These are phyloP conservation scores for Prosopis cineraria DNA, from an alignment of 306 rosid genomes.

Conservation along the genomic window DNA sequence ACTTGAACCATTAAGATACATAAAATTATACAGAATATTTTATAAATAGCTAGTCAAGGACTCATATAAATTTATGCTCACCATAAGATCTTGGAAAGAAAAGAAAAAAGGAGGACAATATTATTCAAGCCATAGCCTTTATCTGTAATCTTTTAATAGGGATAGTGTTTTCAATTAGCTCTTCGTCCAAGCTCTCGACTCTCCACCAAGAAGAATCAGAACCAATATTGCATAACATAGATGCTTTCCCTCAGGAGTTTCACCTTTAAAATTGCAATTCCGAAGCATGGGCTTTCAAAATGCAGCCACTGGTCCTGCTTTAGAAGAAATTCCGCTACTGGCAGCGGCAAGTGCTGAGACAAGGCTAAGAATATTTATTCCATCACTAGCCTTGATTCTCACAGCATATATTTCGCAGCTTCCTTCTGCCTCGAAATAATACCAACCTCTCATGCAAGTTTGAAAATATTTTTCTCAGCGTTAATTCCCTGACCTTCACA, in stretches of 20 bases:
- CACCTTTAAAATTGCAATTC: slow-evolving; percentile 74
- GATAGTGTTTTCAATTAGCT: too few relatives aligned
- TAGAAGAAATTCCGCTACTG: slow-evolving; percentile 52
- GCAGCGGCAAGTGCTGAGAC: slow-evolving; percentile 66
- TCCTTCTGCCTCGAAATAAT: slow-evolving; percentile 70
- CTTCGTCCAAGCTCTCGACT: too few relatives aligned
- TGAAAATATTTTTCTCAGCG: too few relatives aligned
- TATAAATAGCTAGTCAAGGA: too few relatives aligned
- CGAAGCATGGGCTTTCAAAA: slow-evolving; percentile 93
- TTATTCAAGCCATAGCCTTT: too few relatives aligned
- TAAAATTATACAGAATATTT: too few relatives aligned
- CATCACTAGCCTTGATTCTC: slow-evolving; percentile 54
- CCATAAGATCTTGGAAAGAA: too few relatives aligned
- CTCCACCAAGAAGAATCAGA: slow-evolving; percentile 82
- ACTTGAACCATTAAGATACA: too few relatives aligned
- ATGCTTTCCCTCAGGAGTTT: slow-evolving; percentile 68
- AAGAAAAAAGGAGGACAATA: too few relatives aligned
- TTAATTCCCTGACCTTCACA: too few relatives aligned
- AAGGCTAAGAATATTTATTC: slow-evolving; percentile 46
- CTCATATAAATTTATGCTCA: too few relatives aligned
- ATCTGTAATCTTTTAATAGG: too few relatives aligned
- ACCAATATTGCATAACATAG: slow-evolving; percentile 76
- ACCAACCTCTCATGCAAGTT: slow-evolving; percentile 80
- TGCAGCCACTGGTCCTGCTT: slow-evolving; percentile 80
- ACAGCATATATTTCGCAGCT: slow-evolving; percentile 63